Evolutionary conservation across 495 filamentous ascomycete species (phyloP).

Genomic region (Chaetomium cochliodes): DNA sequence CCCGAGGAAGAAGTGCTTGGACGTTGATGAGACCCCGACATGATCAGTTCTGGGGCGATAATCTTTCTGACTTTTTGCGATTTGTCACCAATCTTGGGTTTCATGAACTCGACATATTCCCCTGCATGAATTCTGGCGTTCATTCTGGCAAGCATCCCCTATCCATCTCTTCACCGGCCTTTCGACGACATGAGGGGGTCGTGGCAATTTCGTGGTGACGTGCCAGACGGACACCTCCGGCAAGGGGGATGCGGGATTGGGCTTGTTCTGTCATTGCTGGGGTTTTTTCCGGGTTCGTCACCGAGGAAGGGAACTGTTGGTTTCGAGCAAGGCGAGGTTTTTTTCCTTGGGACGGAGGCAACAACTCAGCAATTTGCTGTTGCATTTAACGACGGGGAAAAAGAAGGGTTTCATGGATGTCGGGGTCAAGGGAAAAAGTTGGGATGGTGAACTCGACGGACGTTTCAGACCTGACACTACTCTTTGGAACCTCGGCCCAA

Average conservation of each 20-base stretch:
- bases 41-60: slow-evolving; percentile 12
- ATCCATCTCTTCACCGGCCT: background rate
- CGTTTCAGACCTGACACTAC: slow-evolving; percentile 25
- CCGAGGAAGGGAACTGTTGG: background rate
- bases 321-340: slow-evolving; percentile 1
- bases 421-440: slow-evolving; percentile 13
- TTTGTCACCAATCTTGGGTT: slow-evolving; percentile 20
- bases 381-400: slow-evolving; percentile 18
- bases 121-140: slow-evolving; percentile 14
- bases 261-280: background rate
- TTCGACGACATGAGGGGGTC: background rate
- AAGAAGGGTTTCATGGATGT: slow-evolving; percentile 16
- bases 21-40: slow-evolving; percentile 6
- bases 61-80: slow-evolving; percentile 16
- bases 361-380: slow-evolving; percentile 3
- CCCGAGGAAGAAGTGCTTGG: slow-evolving; percentile 7
- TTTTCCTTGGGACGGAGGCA: background rate
- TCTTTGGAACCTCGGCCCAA: slow-evolving; percentile 19
- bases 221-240: background rate
- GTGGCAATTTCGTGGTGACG: background rate
- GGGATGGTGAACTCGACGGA: slow-evolving; percentile 7
- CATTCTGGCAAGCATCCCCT: slow-evolving; percentile 1
- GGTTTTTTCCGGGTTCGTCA: background rate
- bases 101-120: slow-evolving; percentile 17
- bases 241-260: background rate